Evolutionary conservation across 306 rosid genomes (phyloP), one percentile per base, ranked within the genome.

Genomic region (Hippophae gyantsensis): DNA sequence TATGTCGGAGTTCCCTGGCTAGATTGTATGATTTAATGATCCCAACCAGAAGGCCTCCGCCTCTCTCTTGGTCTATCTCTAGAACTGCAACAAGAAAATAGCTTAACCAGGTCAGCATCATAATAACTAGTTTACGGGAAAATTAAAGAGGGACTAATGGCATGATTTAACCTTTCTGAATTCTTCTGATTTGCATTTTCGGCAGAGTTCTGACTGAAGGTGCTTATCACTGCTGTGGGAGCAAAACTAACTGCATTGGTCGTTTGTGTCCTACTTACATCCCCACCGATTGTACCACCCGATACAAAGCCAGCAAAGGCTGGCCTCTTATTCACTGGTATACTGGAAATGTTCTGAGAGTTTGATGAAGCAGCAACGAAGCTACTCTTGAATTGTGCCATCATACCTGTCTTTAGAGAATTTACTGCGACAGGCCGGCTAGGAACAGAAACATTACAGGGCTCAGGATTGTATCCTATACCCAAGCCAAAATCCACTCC

Each of bases 401-500:
- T 87, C 79, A 85, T 80, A 75, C 98, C 98, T 43, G 96, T 85
- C 71, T 81, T 85, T 47, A 87, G 69, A 56, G 96, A 88, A 76
- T 84, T 87, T 61, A 81, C 89, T 9, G 93, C 71, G 0, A 87
- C 76, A 53, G 98, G 81, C 62, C 96, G 92, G 70, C 76, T 75
- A 25, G 85, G 77, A 74, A 56, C 76, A 8, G 82, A 10, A 64
- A 76, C 43, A 56, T 5, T 87, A 58, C 57, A 79, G 45, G 93
- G 71, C 65, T 90, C 98, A 6, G 86, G 50, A 64, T 43, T 74
- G 66, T 87, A 92, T 62, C 98, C 98, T 61, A 92, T 92, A 68
- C 98, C 98, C 72, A 87, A 62, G 45, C 98, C 98, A 66, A 72
- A 92, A 78, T 92, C 96, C 76, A 92, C 98, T 42, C 98, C 98